Percentiles rank a stretch among this genome's conserved stretches.
These are phyloP conservation scores for Rhodomyrtus tomentosa DNA, from an alignment of 345 rosid species.

Conservation along the genomic window DNA sequence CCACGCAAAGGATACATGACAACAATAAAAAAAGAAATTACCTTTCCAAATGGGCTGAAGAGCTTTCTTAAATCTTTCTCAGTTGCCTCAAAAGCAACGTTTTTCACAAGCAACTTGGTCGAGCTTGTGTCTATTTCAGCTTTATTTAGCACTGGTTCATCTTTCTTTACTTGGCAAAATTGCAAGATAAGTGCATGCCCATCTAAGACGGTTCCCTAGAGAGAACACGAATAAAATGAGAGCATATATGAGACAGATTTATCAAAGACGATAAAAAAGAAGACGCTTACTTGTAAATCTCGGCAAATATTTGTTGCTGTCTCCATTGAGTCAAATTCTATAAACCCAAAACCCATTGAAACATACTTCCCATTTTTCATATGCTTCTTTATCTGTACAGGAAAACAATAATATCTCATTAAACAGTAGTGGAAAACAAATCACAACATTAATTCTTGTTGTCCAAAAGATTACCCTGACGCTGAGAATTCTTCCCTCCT, in stretches of 20 bases:
- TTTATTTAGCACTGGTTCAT: constrained; percentile 40
- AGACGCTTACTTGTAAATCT: constrained; percentile 58
- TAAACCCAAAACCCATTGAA: constrained; percentile 88
- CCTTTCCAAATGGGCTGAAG: constrained; percentile 96
- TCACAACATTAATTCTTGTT: neutral
- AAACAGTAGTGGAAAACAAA: neutral
- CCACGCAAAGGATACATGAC: neutral
- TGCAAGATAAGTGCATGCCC: constrained; percentile 85
- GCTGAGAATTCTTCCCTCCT: constrained; percentile 62
- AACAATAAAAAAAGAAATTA: constrained; percentile 4
- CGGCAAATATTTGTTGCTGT: constrained; percentile 52
- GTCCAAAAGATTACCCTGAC: constrained; percentile 47
- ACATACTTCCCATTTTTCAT: constrained; percentile 67
- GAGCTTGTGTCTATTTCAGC: constrained; percentile 52
- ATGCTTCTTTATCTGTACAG: constrained; percentile 70
- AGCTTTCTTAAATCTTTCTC: constrained; percentile 80
- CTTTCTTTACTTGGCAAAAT: constrained; percentile 67
- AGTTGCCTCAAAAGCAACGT: constrained; percentile 95
- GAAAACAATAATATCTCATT: neutral
- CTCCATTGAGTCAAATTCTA: constrained; percentile 79
- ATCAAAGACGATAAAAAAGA: neutral
- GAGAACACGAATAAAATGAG: neutral
- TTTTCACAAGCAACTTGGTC: constrained; percentile 72
- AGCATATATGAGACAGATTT: neutral
- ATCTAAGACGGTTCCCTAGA: constrained; percentile 81